Percentiles rank a stretch among this genome's conserved stretches.
Evolutionary conservation across 139 green algal species (phyloP).

Genomic region (Chlamydomonas asymmetrica): DNA sequence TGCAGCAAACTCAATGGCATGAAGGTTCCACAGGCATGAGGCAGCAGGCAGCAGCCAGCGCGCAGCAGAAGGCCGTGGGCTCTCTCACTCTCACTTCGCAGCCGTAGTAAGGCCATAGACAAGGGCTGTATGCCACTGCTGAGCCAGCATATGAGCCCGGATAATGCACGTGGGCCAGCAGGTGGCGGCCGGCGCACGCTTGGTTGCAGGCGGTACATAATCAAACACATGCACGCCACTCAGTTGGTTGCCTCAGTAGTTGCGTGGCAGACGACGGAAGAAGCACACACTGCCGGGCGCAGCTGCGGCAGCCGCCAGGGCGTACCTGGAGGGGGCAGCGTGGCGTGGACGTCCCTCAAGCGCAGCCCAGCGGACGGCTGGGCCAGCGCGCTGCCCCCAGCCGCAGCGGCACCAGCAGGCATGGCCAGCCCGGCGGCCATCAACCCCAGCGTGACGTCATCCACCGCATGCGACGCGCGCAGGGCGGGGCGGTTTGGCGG

Average conservation of each 20-base stretch:
- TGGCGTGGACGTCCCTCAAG: conserved; percentile 80
- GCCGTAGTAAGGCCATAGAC: no score
- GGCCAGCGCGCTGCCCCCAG: not conserved
- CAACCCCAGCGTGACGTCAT: no score
- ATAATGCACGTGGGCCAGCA: no score
- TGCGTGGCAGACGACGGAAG: no score
- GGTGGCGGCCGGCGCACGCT: not conserved
- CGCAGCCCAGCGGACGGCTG: no score
- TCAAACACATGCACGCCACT: not conserved
- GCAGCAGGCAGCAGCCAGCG: no score
- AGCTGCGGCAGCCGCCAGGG: not conserved
- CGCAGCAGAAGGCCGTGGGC: no score
- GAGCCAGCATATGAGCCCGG: no score
- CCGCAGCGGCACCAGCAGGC: not conserved
- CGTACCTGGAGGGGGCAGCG: conserved; percentile 47
- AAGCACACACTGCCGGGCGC: not conserved
- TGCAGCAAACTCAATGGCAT: conserved; percentile 9
- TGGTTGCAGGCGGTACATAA: not conserved
- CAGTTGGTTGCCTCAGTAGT: not conserved
- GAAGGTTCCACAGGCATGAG: not conserved
- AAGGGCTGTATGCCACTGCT: no score
- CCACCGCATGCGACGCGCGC: conserved; percentile 62
- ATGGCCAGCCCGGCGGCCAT: not conserved
- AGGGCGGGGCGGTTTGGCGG: conserved; percentile 76
- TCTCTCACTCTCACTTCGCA: no score